phyloP scores from a whole-genome alignment of 2,329 filamentous ascomycete genomes.

The Aspergillus carbonarius region DNA sequence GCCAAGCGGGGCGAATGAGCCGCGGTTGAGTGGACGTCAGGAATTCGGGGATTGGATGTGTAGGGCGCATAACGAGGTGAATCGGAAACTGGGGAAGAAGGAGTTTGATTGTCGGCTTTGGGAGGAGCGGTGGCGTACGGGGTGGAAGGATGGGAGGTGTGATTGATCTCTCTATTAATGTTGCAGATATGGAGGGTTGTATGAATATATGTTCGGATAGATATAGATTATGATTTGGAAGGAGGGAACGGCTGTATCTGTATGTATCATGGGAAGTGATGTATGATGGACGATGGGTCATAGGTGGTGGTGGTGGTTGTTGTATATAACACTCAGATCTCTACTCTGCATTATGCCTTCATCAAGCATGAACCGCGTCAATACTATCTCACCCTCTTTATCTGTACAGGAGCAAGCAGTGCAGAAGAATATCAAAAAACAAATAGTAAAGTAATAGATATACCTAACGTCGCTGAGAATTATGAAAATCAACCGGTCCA shows the following conservation, averaged over 20 bases:
- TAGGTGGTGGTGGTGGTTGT: too few species aligned
- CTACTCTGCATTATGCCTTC: background rate
- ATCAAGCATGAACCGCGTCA: background rate
- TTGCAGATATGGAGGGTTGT: background rate
- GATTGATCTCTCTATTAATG: constrained; percentile 43
- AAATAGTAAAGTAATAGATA: constrained; percentile 20
- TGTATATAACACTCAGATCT: background rate
- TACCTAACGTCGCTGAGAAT: constrained; percentile 36
- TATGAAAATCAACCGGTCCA: constrained; percentile 30
- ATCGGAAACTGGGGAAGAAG: constrained; percentile 79
- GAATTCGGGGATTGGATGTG: constrained; percentile 53
- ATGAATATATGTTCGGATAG: background rate
- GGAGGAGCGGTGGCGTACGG: constrained; percentile 93
- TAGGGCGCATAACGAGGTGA: constrained; percentile 53
- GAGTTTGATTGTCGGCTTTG: constrained; percentile 86
- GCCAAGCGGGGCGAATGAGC: constrained; percentile 58
- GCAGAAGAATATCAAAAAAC: constrained; percentile 7
- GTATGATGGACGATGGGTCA: background rate
- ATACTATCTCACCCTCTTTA: constrained; percentile 13
- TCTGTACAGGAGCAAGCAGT: background rate
- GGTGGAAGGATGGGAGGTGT: constrained; percentile 70
- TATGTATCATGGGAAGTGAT: background rate
- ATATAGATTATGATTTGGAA: background rate
- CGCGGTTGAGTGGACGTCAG: constrained; percentile 54
- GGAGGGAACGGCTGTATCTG: background rate